These are phyloP conservation scores for Schoenoplectus triqueter DNA, from an alignment of 202 grass and related monocot species.

Conservation along the genomic window DNA sequence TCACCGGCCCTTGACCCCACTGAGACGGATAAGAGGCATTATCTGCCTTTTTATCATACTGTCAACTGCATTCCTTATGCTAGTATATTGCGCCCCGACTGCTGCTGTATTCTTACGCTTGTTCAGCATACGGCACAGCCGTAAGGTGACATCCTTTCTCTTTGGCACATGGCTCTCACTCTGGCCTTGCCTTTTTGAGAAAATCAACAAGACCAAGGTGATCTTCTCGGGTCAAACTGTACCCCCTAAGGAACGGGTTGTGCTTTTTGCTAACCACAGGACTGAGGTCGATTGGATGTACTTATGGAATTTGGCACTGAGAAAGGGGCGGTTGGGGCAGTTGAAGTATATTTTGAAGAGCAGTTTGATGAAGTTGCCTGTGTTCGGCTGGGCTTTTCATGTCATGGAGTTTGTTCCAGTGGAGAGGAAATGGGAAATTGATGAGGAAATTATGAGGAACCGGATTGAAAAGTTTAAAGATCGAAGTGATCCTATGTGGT, in stretches of 20 bases:
- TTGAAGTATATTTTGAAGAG: constrained; percentile 98
- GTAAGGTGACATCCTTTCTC: constrained; percentile 69
- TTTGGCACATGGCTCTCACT: constrained; percentile 88
- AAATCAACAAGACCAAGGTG: constrained; percentile 84
- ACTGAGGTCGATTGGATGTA: constrained; percentile 99
- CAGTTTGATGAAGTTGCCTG: constrained; percentile 94
- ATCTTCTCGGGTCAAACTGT: constrained; percentile 81
- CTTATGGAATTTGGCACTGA: constrained; percentile 91
- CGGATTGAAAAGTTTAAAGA: constrained; percentile 60
- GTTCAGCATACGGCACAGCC: constrained; percentile 83
- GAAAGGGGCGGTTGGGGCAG: constrained; percentile 79
- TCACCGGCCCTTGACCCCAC: constrained; percentile 47
- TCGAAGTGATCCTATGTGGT: constrained; percentile 71
- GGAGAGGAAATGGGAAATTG: constrained; percentile 91
- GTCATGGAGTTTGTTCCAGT: constrained; percentile 89
- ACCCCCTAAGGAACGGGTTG: constrained; percentile 55
- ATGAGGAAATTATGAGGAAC: constrained; percentile 69
- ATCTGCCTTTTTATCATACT: constrained; percentile 69
- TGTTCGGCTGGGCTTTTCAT: constrained; percentile 95
- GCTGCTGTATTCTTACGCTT: constrained; percentile 62
- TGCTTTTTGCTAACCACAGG: constrained; percentile 97
- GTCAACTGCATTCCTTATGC: constrained; percentile 74
- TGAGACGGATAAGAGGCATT: constrained; percentile 61
- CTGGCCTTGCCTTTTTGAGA: constrained; percentile 96
- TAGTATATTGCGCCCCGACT: constrained; percentile 67